A percentile compares a stretch with the other conserved stretches of the same genome.
phyloP scores from a whole-genome alignment of 768 basidiomycete genomes.

The Xanthoconium stramineum region DNA sequence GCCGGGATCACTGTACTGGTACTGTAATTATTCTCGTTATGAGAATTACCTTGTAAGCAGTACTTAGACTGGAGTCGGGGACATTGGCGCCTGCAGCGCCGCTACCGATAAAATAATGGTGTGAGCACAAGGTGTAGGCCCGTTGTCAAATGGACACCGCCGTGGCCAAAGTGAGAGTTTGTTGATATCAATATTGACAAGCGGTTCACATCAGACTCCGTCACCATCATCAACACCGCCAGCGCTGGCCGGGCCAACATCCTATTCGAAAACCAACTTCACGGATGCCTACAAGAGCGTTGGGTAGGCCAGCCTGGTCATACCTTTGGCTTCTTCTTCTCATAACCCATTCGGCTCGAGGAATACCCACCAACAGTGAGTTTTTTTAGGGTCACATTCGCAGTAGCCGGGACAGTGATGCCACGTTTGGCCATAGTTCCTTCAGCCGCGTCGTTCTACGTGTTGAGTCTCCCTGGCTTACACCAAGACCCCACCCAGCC shows the following conservation, averaged over 20 bases:
- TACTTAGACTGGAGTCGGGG: too few species aligned
- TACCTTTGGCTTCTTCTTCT: constrained; percentile 18
- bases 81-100: too few species aligned
- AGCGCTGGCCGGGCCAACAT: background rate
- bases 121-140: too few species aligned
- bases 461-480: constrained; percentile 70
- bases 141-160: too few species aligned
- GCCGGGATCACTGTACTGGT: too few species aligned
- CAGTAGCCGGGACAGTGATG: background rate
- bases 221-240: constrained; percentile 3
- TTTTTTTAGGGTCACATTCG: background rate
- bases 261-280: background rate
- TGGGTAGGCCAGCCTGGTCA: constrained; percentile 9
- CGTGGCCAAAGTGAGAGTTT: too few species aligned
- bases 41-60: too few species aligned
- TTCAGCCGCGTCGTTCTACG: constrained; percentile 82
- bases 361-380: constrained; percentile 43
- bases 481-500: constrained; percentile 68
- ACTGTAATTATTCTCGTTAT: too few species aligned
- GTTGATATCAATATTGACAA: background rate
- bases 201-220: background rate
- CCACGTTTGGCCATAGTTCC: constrained; percentile 45
- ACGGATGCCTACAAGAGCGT: constrained; percentile 5
- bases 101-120: too few species aligned
- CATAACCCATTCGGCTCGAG: constrained; percentile 8